Conservation (phyloP, 495 filamentous ascomycete genomes). For the Paragyromitra xinjiangensis region DNA sequence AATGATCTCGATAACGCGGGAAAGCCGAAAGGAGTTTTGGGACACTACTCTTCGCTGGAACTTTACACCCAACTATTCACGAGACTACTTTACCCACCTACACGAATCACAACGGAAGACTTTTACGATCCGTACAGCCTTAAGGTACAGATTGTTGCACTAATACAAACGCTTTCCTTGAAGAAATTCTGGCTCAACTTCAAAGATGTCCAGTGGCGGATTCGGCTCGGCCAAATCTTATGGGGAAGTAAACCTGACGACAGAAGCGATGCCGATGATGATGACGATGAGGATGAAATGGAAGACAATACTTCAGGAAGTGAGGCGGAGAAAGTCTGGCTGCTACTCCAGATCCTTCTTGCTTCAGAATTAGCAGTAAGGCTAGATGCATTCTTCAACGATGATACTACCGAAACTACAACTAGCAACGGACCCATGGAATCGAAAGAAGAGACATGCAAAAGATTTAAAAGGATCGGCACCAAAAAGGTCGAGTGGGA, state of each 20-base stretch:
- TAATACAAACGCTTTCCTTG: conserved; percentile 66
- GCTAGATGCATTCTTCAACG: conserved; percentile 74
- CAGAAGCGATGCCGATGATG: conserved; percentile 57
- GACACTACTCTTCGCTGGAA: conserved; percentile 61
- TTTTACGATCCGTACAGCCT: conserved; percentile 66
- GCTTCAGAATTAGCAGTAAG: conserved; percentile 79
- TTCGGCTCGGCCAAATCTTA: conserved; percentile 79
- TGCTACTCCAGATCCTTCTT: conserved; percentile 80
- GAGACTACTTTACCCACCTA: conserved; percentile 67
- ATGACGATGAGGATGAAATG: conserved; percentile 59
- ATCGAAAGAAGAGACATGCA: conserved; percentile 65
- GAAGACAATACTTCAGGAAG: conserved; percentile 62
- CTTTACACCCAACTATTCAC: conserved; percentile 71
- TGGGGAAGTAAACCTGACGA: conserved; percentile 65
- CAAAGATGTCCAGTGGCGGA: conserved; percentile 79
- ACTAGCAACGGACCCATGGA: conserved; percentile 63
- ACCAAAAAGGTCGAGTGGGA: conserved; percentile 81
- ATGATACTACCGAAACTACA: conserved; percentile 59
- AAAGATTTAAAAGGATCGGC: conserved; percentile 70
- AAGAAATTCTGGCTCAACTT: conserved; percentile 79
- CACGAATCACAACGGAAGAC: conserved; percentile 65
- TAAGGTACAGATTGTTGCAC: conserved; percentile 67
- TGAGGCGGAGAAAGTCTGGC: conserved; percentile 73
- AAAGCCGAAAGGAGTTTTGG: conserved; percentile 41
- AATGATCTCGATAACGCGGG: conserved; percentile 13